A percentile compares a stretch with the other conserved stretches of the same genome.
These are phyloP conservation scores for Tarenaya hassleriana DNA, from an alignment of 345 rosid genomes.

Conservation along the genomic window DNA sequence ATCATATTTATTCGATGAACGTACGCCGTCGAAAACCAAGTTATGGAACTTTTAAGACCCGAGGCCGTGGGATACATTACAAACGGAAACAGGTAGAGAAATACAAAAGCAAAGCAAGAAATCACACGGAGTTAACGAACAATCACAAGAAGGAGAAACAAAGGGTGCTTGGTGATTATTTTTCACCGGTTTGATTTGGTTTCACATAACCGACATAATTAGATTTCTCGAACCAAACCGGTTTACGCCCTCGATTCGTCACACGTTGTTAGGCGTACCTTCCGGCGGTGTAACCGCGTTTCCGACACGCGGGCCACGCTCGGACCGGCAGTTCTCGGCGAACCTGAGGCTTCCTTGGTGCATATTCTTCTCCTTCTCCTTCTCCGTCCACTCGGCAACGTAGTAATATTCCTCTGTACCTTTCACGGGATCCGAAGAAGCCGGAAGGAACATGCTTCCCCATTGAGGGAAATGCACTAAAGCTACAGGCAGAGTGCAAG, in stretches of 20 bases:
- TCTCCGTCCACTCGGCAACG: slow-evolving; percentile 35
- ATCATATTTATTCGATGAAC: too few species aligned
- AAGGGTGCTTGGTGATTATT: too few species aligned
- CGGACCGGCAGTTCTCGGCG: slow-evolving; percentile 41
- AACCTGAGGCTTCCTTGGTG: slow-evolving; percentile 40
- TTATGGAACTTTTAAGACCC: too few species aligned
- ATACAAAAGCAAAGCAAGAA: too few species aligned
- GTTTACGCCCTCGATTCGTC: neutral
- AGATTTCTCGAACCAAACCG: too few species aligned
- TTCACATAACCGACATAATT: too few species aligned
- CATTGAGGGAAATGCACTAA: slow-evolving; percentile 53
- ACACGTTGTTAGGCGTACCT: slow-evolving; percentile 14
- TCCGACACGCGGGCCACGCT: slow-evolving; percentile 34
- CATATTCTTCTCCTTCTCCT: slow-evolving; percentile 40
- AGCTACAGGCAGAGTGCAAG: slow-evolving; percentile 41
- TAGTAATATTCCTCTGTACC: slow-evolving; percentile 41
- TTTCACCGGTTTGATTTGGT: too few species aligned
- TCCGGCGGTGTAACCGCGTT: slow-evolving; percentile 19
- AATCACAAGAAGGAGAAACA: too few species aligned
- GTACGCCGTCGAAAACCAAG: too few species aligned
- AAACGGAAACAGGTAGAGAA: too few species aligned
- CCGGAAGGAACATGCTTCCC: slow-evolving; percentile 57
- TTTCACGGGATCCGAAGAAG: slow-evolving; percentile 30
- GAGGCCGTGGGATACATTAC: too few species aligned
- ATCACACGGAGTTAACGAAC: too few species aligned